Percentiles rank a stretch among this genome's conserved stretches.
Evolutionary conservation across 345 rosid genomes (phyloP).

Genomic region (Populus tremula): DNA sequence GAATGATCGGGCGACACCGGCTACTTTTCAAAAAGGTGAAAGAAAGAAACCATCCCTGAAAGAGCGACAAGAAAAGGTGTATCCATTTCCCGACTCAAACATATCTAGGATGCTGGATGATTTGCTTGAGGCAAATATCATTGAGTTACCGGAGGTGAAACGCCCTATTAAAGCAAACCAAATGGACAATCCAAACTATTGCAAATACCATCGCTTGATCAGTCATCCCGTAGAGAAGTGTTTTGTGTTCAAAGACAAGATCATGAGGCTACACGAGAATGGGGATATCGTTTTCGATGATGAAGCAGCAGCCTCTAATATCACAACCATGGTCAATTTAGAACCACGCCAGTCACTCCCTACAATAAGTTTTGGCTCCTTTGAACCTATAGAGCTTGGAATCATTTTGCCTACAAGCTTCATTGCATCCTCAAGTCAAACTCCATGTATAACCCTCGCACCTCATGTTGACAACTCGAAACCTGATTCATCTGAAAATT

Average conservation of each 20-base stretch:
- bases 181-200: too few species aligned
- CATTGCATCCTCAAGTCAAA: neutral
- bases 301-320: too few species aligned
- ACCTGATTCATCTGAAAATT: neutral
- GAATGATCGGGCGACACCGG: neutral
- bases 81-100: too few species aligned
- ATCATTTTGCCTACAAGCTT: neutral
- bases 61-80: neutral
- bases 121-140: too few species aligned
- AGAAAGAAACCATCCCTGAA: neutral
- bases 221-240: too few species aligned
- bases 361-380: neutral
- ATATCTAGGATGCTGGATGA: too few species aligned
- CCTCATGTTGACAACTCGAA: neutral
- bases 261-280: neutral
- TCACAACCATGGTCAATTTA: too few species aligned
- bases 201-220: too few species aligned
- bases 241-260: too few species aligned
- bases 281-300: neutral
- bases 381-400: neutral
- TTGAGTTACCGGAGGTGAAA: too few species aligned
- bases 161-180: too few species aligned
- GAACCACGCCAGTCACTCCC: neutral
- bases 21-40: neutral
- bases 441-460: neutral